phyloP scores from a whole-genome alignment of 1,284 basidiomycete genomes.

The Hemileia vastatrix region DNA sequence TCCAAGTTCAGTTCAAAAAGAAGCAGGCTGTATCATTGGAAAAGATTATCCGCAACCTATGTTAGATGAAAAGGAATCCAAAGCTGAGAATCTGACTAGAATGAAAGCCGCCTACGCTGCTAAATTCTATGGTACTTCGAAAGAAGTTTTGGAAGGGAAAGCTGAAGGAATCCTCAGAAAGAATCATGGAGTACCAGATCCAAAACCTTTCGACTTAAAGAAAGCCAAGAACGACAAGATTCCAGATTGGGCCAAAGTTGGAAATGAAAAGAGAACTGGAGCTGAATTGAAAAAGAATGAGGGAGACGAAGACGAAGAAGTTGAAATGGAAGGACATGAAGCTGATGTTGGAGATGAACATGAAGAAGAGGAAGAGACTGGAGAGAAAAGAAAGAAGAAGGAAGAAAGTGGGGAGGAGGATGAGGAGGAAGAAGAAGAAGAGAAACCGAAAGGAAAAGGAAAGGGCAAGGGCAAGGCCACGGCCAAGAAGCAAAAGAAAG shows the following conservation, averaged over 20 bases:
- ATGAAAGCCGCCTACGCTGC: slow-evolving; percentile 15
- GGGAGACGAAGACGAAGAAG: no score
- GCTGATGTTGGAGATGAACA: no score
- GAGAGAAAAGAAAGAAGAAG: no score
- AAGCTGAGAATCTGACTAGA: not conserved
- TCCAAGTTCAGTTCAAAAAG: slow-evolving; percentile 42
- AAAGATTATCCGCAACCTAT: slow-evolving; percentile 43
- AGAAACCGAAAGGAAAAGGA: no score
- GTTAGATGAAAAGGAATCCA: slow-evolving; percentile 1
- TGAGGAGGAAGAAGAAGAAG: no score
- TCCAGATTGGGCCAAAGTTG: slow-evolving; percentile 34
- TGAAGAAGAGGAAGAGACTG: no score
- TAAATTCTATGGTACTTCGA: slow-evolving; percentile 28
- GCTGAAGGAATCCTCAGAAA: slow-evolving; percentile 33
- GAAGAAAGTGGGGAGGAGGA: no score
- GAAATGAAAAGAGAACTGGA: slow-evolving; percentile 15
- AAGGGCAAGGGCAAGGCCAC: no score
- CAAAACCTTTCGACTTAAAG: not conserved
- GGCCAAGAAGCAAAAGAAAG: no score
- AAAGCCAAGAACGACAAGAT: slow-evolving; percentile 15
- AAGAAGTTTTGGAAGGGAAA: slow-evolving; percentile 34
- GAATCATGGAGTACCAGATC: slow-evolving; percentile 26
- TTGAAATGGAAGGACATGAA: no score
- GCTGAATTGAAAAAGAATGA: not conserved
- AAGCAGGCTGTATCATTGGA: slow-evolving; percentile 46